Conservation (phyloP, 371 early-diverging fungal genomes). For the Dichotomocladium elegans region DNA sequence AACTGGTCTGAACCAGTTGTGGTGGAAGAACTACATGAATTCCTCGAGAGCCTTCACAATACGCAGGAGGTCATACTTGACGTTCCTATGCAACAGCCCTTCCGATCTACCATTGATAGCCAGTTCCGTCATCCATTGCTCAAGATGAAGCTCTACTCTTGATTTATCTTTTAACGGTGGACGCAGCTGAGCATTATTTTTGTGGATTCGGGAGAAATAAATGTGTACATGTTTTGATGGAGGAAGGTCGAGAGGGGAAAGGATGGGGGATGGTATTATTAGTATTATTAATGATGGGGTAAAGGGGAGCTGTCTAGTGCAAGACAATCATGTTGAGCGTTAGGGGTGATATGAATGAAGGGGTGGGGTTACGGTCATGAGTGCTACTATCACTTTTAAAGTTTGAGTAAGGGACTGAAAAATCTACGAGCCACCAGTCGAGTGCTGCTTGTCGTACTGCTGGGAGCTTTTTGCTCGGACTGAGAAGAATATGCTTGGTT, state of each 20-base stretch:
- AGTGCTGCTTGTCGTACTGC: conserved; percentile 19
- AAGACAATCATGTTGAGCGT: neutral
- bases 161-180: too few relatives aligned
- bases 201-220: too few relatives aligned
- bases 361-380: neutral
- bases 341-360: neutral
- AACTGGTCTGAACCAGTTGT: neutral
- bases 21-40: neutral
- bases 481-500: neutral
- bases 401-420: conserved; percentile 22
- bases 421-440: conserved; percentile 20
- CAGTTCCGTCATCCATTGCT: too few relatives aligned
- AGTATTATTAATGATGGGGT: neutral
- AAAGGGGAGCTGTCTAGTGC: neutral
- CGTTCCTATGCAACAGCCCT: too few relatives aligned
- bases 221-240: too few relatives aligned
- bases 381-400: neutral
- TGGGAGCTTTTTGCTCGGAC: conserved; percentile 9
- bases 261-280: neutral
- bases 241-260: neutral
- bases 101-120: too few relatives aligned
- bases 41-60: neutral
- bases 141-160: too few relatives aligned
- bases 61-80: neutral
- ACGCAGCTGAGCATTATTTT: too few relatives aligned